Evolutionary conservation across 371 early-diverging fungal species (phyloP).

Genomic region (Capillidium rhysosporum): DNA sequence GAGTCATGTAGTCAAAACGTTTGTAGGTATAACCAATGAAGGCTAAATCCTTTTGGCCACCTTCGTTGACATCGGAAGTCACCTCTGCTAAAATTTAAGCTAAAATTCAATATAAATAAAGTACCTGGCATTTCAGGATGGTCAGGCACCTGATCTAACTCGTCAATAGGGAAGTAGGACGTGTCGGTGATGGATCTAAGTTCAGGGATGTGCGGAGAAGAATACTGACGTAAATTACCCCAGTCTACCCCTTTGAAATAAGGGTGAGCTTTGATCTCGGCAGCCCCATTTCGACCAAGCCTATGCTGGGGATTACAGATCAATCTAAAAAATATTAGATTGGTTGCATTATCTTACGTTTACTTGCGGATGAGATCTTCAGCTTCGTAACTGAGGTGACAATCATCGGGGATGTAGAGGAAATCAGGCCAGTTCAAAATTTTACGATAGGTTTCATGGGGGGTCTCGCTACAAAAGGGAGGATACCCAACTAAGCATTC

Average conservation of each 20-base stretch:
- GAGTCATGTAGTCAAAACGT: constrained; percentile 71
- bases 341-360: constrained; percentile 8
- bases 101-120: background rate
- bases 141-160: constrained; percentile 54
- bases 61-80: constrained; percentile 13
- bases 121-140: constrained; percentile 10
- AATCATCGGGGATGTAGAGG: constrained; percentile 80
- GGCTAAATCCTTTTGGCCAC: constrained; percentile 72
- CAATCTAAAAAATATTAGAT: constrained; percentile 23
- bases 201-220: constrained; percentile 88
- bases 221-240: constrained; percentile 58
- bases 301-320: constrained; percentile 71
- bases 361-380: constrained; percentile 76
- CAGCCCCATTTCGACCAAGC: constrained; percentile 53
- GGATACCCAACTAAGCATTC: constrained; percentile 97
- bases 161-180: constrained; percentile 90
- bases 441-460: constrained; percentile 93
- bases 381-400: constrained; percentile 72
- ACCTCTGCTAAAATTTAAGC: background rate
- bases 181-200: constrained; percentile 91
- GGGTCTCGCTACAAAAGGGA: constrained; percentile 88
- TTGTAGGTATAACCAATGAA: constrained; percentile 96
- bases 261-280: constrained; percentile 82
- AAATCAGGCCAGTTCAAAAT: constrained; percentile 88
- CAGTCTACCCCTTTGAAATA: constrained; percentile 94